Base-by-base conservation (phyloP, 1,284 basidiomycete species). In the Salmacisia buchloeana region DNA sequence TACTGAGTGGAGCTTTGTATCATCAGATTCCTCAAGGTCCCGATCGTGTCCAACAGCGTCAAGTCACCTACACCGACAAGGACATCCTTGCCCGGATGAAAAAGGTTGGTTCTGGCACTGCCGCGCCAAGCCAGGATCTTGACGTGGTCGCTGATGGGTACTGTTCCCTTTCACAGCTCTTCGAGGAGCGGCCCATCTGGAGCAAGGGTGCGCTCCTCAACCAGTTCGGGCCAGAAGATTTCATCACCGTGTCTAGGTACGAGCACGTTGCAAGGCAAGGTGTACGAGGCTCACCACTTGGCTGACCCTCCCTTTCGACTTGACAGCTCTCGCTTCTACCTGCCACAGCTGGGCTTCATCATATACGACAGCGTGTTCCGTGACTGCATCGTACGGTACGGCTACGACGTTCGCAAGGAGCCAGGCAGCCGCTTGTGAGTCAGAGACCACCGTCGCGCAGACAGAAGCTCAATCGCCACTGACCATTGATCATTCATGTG, bases 351-450 rank as follows among this genome's bases (percentile, higher is more conserved):
- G 3, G 78, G 88, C 56, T 98, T 94, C 77, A 88, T 90, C 2
- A 94, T 97, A 77, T 86, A 88, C 65, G 94, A 97, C 68, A 94
- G 94, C 0, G 92, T 93, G 1, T 97, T 90, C 88, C 85, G 92
- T 59, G 94, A 97, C 76, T 89, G 89, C 7, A 84, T 94, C 54
- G 85, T 97, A 29, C 85, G 87, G 46, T 89, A 92, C 64, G 88
- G 88, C 2, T 97, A 94, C 77, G 94, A 99, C 77, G 93, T 94
- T 12, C 83, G 93, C 57, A 83, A 83, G 67, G 85, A 90, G 67
- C 83, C 83, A 0, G 82, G 84, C 43, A 88, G 89, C 45, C 85
- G 91, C 68, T 86, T 92, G 38, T 59, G 31, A 60, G 1, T 34
- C 52, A n/a, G 12, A 60, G 60, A 29, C 60, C 63, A 1, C 60